Evolutionary conservation across 148 eudicot species (phyloP).

Genomic region (Salicornia ramosissima): DNA sequence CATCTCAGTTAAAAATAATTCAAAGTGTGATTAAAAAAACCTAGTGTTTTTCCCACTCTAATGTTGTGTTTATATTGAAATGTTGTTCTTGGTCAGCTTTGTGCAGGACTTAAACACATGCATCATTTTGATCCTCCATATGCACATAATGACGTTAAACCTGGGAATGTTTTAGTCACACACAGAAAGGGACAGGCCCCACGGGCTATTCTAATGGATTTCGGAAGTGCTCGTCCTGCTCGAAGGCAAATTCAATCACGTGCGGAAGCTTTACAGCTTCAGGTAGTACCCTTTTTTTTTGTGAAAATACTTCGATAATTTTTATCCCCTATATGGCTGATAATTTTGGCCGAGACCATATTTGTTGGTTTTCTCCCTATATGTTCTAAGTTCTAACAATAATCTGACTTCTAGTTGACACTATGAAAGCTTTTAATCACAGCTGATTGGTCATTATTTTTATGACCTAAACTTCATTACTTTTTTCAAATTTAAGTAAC

Average conservation of each 20-base stretch:
- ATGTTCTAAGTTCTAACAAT: not conserved
- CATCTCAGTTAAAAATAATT: not conserved
- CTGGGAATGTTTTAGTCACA: slow-evolving; percentile 85
- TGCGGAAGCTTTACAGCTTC: slow-evolving; percentile 80
- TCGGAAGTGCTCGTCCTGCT: slow-evolving; percentile 95
- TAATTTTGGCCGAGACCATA: not conserved
- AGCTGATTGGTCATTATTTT: not conserved
- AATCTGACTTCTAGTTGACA: slow-evolving; percentile 1
- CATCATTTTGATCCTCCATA: slow-evolving; percentile 83
- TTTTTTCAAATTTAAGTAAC: not conserved
- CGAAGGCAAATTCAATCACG: slow-evolving; percentile 82
- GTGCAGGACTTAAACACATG: slow-evolving; percentile 96
- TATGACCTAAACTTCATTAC: not conserved
- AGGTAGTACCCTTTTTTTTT: slow-evolving; percentile 42
- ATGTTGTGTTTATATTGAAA: not conserved
- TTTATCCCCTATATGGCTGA: not conserved
- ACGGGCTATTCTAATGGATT: slow-evolving; percentile 83
- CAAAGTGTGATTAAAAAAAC: not conserved
- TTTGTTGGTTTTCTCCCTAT: not conserved
- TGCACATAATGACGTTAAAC: slow-evolving; percentile 98
- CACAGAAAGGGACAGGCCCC: slow-evolving; percentile 78
- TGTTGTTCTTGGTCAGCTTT: slow-evolving; percentile 52
- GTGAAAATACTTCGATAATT: no score
- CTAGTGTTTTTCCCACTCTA: not conserved
- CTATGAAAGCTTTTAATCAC: not conserved